phyloP scores from a whole-genome alignment of 2,329 filamentous ascomycete species.

The Fusarium haematococcum region DNA sequence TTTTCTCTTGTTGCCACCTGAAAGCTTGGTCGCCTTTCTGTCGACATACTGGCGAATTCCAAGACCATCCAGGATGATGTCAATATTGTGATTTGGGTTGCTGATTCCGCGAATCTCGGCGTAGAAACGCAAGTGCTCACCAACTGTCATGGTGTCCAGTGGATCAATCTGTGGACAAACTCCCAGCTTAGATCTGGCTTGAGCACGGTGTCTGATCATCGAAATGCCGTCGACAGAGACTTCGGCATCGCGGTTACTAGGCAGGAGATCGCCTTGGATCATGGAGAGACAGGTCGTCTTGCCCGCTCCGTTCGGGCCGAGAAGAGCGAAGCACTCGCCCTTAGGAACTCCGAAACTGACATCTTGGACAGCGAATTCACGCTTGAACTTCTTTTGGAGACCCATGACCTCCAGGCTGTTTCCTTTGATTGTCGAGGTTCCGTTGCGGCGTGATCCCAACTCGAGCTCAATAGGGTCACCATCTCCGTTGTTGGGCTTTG shows the following conservation, averaged over 20 bases:
- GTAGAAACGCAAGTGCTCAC: conserved; percentile 80
- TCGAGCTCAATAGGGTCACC: neutral
- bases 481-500: neutral
- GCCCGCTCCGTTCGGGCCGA: conserved; percentile 18
- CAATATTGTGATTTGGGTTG: conserved; percentile 59
- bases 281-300: conserved; percentile 19
- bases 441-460: neutral
- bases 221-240: conserved; percentile 77
- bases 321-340: conserved; percentile 10
- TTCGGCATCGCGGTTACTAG: conserved; percentile 48
- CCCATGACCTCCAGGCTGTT: neutral
- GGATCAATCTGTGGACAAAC: conserved; percentile 80
- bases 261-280: conserved; percentile 16
- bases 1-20: conserved; percentile 83
- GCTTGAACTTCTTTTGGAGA: neutral
- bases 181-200: conserved; percentile 73
- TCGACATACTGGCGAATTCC: conserved; percentile 71
- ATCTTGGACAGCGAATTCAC: neutral
- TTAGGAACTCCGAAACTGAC: neutral
- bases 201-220: conserved; percentile 71
- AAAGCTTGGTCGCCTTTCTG: conserved; percentile 75
- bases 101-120: conserved; percentile 75
- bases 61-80: conserved; percentile 71
- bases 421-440: neutral
- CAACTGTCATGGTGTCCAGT: conserved; percentile 80